A percentile compares a stretch with the other conserved stretches of the same genome.
Conservation (phyloP, 306 rosid genomes). For the Vicia faba region DNA sequence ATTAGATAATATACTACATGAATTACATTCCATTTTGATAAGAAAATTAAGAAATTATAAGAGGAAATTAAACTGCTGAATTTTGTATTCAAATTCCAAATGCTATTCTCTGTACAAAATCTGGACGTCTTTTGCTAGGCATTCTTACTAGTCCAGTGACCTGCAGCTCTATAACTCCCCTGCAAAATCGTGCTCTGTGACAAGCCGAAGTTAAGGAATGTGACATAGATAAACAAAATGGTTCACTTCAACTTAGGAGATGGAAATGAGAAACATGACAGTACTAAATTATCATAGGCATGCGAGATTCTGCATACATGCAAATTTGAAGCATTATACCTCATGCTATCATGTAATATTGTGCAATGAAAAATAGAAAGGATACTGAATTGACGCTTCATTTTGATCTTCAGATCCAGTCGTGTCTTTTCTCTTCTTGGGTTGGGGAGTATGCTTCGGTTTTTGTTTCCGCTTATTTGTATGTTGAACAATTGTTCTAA, state of each 20-base stretch:
- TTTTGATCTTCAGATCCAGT: conserved; percentile 55
- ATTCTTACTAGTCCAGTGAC: conserved; percentile 82
- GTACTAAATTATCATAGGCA: conserved; percentile 9
- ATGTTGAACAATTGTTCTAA: conserved; percentile 57
- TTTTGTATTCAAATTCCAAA: conserved; percentile 65
- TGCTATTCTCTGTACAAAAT: conserved; percentile 83
- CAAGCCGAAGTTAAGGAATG: conserved; percentile 57
- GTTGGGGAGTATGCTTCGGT: conserved; percentile 57
- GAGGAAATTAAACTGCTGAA: background rate
- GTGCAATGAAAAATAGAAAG: conserved; percentile 44
- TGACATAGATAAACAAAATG: conserved; percentile 25
- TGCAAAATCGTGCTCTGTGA: conserved; percentile 88
- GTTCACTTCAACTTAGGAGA: background rate
- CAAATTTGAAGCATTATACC: no score
- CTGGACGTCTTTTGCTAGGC: conserved; percentile 90
- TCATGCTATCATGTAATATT: no score
- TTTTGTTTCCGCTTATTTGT: conserved; percentile 58
- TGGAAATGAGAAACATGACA: background rate
- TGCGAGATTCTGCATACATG: background rate
- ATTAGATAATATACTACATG: background rate
- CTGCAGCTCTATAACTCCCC: conserved; percentile 81
- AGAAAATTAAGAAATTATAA: background rate
- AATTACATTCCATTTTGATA: background rate
- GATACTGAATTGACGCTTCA: conserved; percentile 90
- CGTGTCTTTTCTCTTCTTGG: conserved; percentile 62